Conservation (phyloP, 495 filamentous ascomycete genomes). For the Cercophora samala region DNA sequence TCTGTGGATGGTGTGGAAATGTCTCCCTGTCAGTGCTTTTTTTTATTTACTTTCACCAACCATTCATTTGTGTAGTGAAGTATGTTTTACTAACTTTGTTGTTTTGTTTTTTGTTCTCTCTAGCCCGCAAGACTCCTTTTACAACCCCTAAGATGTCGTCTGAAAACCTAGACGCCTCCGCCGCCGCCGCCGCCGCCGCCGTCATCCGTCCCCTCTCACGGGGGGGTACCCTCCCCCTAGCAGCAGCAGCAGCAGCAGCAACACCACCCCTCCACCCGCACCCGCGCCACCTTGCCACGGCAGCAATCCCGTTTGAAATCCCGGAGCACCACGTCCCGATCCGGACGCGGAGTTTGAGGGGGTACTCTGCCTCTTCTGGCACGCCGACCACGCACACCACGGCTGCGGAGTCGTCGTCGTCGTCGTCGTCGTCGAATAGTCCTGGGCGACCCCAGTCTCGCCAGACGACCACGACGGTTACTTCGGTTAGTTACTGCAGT, state of each 20-base stretch:
- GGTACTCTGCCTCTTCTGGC: constrained; percentile 33
- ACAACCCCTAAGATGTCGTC: constrained; percentile 10
- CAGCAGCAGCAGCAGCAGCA: too few species aligned
- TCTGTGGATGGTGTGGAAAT: constrained; percentile 12
- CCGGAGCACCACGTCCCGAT: constrained; percentile 23
- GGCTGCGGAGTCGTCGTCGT: too few species aligned
- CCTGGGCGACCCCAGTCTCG: constrained; percentile 34
- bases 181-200: too few species aligned
- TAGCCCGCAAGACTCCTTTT: constrained; percentile 8
- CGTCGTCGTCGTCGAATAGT: too few species aligned
- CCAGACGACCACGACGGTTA: constrained; percentile 45
- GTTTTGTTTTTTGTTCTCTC: neutral
- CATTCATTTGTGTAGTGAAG: neutral
- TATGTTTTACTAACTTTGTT: neutral
- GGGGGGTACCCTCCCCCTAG: too few species aligned
- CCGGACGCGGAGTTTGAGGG: neutral
- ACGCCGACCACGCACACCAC: constrained; percentile 33
- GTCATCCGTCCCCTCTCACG: too few species aligned
- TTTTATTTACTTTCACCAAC: neutral
- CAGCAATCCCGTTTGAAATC: constrained; percentile 13
- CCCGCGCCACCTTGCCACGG: neutral
- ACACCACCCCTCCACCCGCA: neutral
- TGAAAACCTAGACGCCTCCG: too few species aligned
- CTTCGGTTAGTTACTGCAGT: constrained; percentile 12
- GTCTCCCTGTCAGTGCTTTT: constrained; percentile 18